Base-by-base conservation (phyloP, 2,329 filamentous ascomycete genomes). In the Neonectria coccinea region DNA sequence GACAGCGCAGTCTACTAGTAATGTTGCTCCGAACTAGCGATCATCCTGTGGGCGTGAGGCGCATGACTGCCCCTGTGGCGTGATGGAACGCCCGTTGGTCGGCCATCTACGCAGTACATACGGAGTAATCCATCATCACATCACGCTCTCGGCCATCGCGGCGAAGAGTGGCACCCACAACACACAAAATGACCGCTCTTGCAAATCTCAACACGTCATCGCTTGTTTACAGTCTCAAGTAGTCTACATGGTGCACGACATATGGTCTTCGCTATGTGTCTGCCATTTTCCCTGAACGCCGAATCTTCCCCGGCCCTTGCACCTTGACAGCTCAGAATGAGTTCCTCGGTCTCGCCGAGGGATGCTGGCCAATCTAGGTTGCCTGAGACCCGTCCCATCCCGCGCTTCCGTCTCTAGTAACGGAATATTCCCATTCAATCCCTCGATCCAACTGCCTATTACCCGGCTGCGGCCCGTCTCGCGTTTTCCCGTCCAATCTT, bases 401-500 rank as follows among this genome's bases (percentile, higher is more conserved):
- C 29, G 48, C 6, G 7, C 29, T 33, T 51, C 47, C 51, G 18
- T 44, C n/a, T 51, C 36, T n/a, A 39, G 36, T 39, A 16, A 39
- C 36, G 5, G 36, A 16, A 33, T 45, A 22, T 57, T 45, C 44
- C 50, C 42, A 56, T 62, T 31, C 44, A 47, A 50, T 20, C 20
- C n/a, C 22, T 25, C 45, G 58, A 58, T 27, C 22, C 14, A 14
- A 31, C 16, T 44, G n/a, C 61, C 50, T 42, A 56, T 70, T 71
- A 77, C 57, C 75, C 63, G 41, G 73, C 76, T 14, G 74, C 74
- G n/a, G 79, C 75, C 31, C 79, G 74, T 47, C 79, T 70, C 25
- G 76, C 79, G 58, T 81, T 82, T 64, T 82, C 80, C 53, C 80
- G 74, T 16, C 76, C 76, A 70, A 82, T 79, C 73, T 80, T 81